Evolutionary conservation across 2,329 filamentous ascomycete genomes (phyloP).

Genomic region (Claviceps sp.): DNA sequence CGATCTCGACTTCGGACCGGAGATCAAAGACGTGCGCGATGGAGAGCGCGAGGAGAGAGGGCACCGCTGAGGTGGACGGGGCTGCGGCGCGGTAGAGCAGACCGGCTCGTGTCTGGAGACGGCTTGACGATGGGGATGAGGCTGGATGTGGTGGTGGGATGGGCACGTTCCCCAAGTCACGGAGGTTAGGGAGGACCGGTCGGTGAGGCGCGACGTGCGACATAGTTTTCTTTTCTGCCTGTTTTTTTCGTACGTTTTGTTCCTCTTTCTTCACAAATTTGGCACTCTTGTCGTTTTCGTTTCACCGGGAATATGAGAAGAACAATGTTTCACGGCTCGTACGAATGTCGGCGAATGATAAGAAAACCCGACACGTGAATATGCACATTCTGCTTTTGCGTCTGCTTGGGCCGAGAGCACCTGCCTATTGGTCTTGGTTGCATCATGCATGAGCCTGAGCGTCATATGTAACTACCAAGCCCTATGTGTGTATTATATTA

Average conservation of each 20-base stretch:
- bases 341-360: too few species aligned
- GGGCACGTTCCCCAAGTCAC: slow-evolving; percentile 50
- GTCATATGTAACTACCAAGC: too few species aligned
- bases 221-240: slow-evolving; percentile 6
- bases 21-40: slow-evolving; percentile 57
- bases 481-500: too few species aligned
- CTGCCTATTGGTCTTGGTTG: not conserved
- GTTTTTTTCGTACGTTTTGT: not conserved
- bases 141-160: slow-evolving; percentile 15
- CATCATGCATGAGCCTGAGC: not conserved
- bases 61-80: slow-evolving; percentile 37
- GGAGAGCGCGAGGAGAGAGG: slow-evolving; percentile 38
- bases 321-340: not conserved
- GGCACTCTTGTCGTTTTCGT: not conserved
- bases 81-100: slow-evolving; percentile 59
- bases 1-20: slow-evolving; percentile 47
- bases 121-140: slow-evolving; percentile 24
- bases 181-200: slow-evolving; percentile 49
- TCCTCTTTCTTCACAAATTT: not conserved
- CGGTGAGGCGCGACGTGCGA: slow-evolving; percentile 25
- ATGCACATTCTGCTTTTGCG: too few species aligned
- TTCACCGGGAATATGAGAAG: too few species aligned
- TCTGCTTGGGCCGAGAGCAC: not conserved
- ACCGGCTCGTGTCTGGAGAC: slow-evolving; percentile 35
- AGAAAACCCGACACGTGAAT: too few species aligned